Conservation (phyloP, 306 rosid genomes). For the Cicer chorassanicum region DNA sequence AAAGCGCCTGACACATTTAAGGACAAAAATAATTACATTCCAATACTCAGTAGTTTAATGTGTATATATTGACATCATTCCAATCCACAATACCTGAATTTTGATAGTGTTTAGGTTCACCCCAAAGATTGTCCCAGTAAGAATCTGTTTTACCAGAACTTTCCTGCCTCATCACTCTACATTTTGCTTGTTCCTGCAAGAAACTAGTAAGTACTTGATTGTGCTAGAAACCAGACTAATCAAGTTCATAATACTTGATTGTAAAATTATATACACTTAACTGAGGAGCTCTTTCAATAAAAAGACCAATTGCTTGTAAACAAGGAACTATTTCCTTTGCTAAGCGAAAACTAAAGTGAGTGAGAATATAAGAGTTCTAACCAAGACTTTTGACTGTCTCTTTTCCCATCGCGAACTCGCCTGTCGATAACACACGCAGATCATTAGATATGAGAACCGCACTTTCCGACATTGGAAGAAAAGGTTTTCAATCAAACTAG, state of each 20-base stretch:
- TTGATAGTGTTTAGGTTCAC: slow-evolving; percentile 56
- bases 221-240: slow-evolving; percentile 9
- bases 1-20: too few relatives aligned
- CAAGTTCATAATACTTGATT: neutral
- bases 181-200: slow-evolving; percentile 71
- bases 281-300: neutral
- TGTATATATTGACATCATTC: neutral
- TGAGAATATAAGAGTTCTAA: slow-evolving; percentile 46
- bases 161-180: slow-evolving; percentile 68
- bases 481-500: neutral
- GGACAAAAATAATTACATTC: too few relatives aligned
- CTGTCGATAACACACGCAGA: slow-evolving; percentile 48
- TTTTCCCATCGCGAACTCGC: slow-evolving; percentile 89
- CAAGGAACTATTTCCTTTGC: neutral
- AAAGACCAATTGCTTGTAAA: neutral
- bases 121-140: slow-evolving; percentile 71
- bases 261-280: too few relatives aligned
- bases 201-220: slow-evolving; percentile 28
- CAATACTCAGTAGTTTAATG: neutral
- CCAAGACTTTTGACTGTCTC: slow-evolving; percentile 89
- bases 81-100: slow-evolving; percentile 58
- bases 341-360: slow-evolving; percentile 7
- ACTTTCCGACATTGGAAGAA: slow-evolving; percentile 18
- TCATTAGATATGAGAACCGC: slow-evolving; percentile 26
- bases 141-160: slow-evolving; percentile 51